Base-by-base conservation (phyloP, 176 grass and related monocot genomes). In the Zoysia pacifica region DNA sequence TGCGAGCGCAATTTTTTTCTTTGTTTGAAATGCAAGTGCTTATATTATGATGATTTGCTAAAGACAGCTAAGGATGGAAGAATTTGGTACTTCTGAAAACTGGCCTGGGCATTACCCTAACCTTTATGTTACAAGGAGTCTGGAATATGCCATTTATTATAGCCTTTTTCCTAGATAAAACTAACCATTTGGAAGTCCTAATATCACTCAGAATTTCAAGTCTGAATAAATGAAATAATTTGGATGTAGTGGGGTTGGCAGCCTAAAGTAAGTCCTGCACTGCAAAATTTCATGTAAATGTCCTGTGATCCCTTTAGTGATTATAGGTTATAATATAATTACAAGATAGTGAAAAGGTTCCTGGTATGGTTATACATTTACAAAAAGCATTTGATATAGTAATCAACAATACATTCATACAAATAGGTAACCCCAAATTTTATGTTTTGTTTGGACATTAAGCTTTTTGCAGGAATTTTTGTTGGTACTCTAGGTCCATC, bases 191-290 rank as follows among this genome's bases (percentile, higher is more conserved):
- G 39, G 5, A 41, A 50, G 39, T 63, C n/a, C 10, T 67, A n/a
- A 39, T 14, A 1, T 42, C 5, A 40, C 3, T 16, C 16, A 9
- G 37, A 11, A 53, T 20, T 81, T 64, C 1, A 19, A 69, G 38
- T 76, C 10, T 77, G 18, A 86, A 62, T 63, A 51, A 62, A 36
- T 28, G 43, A 15, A 45, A 63, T 61, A 53, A 18, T 70, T 62
- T 62, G 35, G 7, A 46, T 63, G 62, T 28, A 63, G 5, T 15
- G 8, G 15, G 36, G 4, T 77, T 72, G 16, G 13, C 14, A 13
- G 16, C 18, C 39, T 39, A 28, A 76, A 70, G 40, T 5, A 41
- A 82, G 42, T 39, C 3, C 13, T 78, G 5, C 48, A 16, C 37
- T 78, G 13, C 37, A 51, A 72, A 72, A 67, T 46, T 36, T 3